A percentile compares a stretch with the other conserved stretches of the same genome.
phyloP scores from a whole-genome alignment of 352 stramenopile genomes.

The Phytophthora foliorum region DNA sequence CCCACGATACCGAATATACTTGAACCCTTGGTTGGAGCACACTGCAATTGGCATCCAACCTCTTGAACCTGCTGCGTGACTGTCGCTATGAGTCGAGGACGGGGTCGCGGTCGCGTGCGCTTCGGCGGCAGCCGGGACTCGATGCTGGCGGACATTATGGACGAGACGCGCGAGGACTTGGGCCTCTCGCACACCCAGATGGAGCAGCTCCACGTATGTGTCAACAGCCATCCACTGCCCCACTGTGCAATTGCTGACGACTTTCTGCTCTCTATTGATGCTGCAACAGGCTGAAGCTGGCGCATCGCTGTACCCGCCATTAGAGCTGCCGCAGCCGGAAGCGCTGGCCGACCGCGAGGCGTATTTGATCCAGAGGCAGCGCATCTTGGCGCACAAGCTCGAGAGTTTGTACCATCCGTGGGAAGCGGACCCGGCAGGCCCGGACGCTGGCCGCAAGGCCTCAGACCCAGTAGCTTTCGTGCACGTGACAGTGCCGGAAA shows the following conservation, averaged over 20 bases:
- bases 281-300: slow-evolving; percentile 58
- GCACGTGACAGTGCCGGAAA: slow-evolving; percentile 71
- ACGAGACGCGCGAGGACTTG: slow-evolving; percentile 78
- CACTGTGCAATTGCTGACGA: not conserved
- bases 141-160: slow-evolving; percentile 71
- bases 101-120: slow-evolving; percentile 69
- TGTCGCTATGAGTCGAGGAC: slow-evolving; percentile 65
- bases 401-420: slow-evolving; percentile 76
- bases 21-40: slow-evolving; percentile 33
- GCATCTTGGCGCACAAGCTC: slow-evolving; percentile 72
- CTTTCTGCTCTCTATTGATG: not conserved
- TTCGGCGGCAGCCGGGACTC: slow-evolving; percentile 80
- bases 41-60: not conserved
- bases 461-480: slow-evolving; percentile 59
- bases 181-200: slow-evolving; percentile 77
- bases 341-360: slow-evolving; percentile 61
- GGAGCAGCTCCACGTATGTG: slow-evolving; percentile 70
- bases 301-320: slow-evolving; percentile 61
- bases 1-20: slow-evolving; percentile 11
- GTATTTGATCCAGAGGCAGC: slow-evolving; percentile 79
- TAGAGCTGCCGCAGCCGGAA: slow-evolving; percentile 73
- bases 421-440: slow-evolving; percentile 46
- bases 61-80: not conserved
- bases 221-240: not conserved
- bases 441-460: slow-evolving; percentile 31